phyloP scores from a whole-genome alignment of 306 rosid species.

The Quercus variabilis region DNA sequence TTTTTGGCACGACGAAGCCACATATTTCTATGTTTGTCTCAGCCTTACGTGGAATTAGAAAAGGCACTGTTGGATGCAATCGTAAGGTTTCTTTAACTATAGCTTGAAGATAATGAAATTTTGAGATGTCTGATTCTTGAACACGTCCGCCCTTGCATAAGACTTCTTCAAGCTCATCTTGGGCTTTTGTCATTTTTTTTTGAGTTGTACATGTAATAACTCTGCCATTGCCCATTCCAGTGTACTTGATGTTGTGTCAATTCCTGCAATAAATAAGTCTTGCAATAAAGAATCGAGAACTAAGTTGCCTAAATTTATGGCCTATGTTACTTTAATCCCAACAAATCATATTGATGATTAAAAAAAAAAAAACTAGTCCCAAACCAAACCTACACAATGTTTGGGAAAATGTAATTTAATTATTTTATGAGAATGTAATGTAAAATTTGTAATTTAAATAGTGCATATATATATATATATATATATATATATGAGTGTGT shows the following conservation, averaged over 20 bases:
- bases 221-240: slow-evolving; percentile 39
- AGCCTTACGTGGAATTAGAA: slow-evolving; percentile 21
- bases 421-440: too few relatives aligned
- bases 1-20: slow-evolving; percentile 16
- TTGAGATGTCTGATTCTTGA: slow-evolving; percentile 23
- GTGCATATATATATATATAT: too few relatives aligned
- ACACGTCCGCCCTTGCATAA: background rate
- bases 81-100: slow-evolving; percentile 25
- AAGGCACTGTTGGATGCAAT: slow-evolving; percentile 27
- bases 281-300: too few relatives aligned
- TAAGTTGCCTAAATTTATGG: too few relatives aligned
- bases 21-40: background rate
- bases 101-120: slow-evolving; percentile 17
- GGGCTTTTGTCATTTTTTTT: background rate
- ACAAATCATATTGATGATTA: too few relatives aligned
- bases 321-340: too few relatives aligned
- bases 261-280: slow-evolving; percentile 14
- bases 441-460: too few relatives aligned
- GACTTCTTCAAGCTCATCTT: slow-evolving; percentile 5
- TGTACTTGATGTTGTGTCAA: slow-evolving; percentile 10
- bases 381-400: too few relatives aligned
- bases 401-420: too few relatives aligned
- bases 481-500: too few relatives aligned
- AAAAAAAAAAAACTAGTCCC: too few relatives aligned
- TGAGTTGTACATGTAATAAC: slow-evolving; percentile 10